Conservation (phyloP, 306 rosid species). For the Myrica gale region DNA sequence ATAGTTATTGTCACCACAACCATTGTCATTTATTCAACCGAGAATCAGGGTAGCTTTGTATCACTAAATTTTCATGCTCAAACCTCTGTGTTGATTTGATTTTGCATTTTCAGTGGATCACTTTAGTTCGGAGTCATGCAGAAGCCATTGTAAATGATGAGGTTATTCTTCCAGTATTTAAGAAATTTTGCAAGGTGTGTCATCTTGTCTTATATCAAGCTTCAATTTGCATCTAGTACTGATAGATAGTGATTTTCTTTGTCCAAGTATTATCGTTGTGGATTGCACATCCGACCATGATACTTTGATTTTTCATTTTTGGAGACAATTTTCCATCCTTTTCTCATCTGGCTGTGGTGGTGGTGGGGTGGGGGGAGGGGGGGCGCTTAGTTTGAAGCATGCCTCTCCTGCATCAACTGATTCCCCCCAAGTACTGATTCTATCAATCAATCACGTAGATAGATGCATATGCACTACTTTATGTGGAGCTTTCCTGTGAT, state of each 20-base stretch:
- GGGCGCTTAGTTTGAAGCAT: no score
- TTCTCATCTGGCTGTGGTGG: no score
- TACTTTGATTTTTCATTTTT: not conserved
- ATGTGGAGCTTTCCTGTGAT: not conserved
- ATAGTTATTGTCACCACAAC: not conserved
- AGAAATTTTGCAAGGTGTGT: constrained; percentile 72
- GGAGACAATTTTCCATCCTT: no score
- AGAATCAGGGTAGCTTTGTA: constrained; percentile 17
- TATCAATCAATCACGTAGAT: no score
- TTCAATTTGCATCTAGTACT: not conserved
- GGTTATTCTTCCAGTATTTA: constrained; percentile 55
- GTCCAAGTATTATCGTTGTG: not conserved
- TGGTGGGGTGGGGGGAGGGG: no score
- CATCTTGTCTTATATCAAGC: constrained; percentile 4
- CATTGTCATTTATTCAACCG: constrained; percentile 3
- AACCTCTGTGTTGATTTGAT: constrained; percentile 31
- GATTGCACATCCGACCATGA: not conserved
- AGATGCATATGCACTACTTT: not conserved
- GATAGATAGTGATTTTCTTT: not conserved
- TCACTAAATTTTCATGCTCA: constrained; percentile 14
- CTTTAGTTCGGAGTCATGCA: constrained; percentile 77
- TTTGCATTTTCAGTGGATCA: constrained; percentile 78
- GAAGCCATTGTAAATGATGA: constrained; percentile 77
- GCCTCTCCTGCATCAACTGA: no score
- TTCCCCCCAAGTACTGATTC: no score